A percentile compares a stretch with the other conserved stretches of the same genome.
These are phyloP conservation scores for Populus nigra DNA, from an alignment of 345 rosid species.

Conservation along the genomic window DNA sequence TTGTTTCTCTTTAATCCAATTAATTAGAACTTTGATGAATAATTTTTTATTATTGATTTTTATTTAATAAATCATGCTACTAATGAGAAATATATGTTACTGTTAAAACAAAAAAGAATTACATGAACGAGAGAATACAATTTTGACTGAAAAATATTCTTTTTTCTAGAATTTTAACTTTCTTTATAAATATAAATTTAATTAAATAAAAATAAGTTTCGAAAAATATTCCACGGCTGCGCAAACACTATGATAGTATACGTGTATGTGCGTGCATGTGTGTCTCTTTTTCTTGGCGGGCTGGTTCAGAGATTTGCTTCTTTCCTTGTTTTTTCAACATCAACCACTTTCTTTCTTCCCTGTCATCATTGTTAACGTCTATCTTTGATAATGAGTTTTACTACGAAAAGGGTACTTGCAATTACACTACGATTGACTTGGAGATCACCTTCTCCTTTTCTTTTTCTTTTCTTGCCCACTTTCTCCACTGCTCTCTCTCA, in stretches of 20 bases:
- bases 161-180: too few species aligned
- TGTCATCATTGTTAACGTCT: conserved; percentile 29
- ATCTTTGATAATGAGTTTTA: conserved; percentile 32
- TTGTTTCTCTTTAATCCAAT: too few species aligned
- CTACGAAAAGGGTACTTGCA: conserved; percentile 36
- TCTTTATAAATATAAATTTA: too few species aligned
- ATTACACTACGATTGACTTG: conserved; percentile 41
- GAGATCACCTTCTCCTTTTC: neutral
- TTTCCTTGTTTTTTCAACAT: neutral
- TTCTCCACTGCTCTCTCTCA: neutral
- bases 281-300: neutral
- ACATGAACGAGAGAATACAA: too few species aligned
- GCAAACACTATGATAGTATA: too few species aligned
- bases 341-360: conserved; percentile 29
- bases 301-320: neutral
- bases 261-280: neutral
- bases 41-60: too few species aligned
- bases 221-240: too few species aligned
- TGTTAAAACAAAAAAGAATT: too few species aligned
- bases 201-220: neutral
- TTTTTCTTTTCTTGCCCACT: neutral
- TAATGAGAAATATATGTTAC: too few species aligned
- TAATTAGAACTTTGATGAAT: too few species aligned
- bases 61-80: too few species aligned
- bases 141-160: too few species aligned